Base-by-base conservation (phyloP, 1,284 basidiomycete species). In the Papiliotrema flavescens region DNA sequence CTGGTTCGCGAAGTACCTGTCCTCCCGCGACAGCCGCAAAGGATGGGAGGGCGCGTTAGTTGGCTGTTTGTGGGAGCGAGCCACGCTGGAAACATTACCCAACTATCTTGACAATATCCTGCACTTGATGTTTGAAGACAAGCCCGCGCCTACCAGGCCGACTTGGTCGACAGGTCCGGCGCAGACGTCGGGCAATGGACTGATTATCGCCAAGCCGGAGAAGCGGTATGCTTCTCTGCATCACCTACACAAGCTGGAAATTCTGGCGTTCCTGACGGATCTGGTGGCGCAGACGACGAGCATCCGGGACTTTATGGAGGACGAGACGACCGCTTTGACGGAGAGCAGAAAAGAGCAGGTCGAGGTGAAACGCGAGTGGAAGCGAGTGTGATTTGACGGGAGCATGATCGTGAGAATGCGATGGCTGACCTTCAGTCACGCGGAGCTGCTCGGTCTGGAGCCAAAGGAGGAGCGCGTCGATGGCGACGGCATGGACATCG, bases 321-420 rank as follows among this genome's bases (percentile, higher is more conserved):
- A 85, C 51, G 91, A 89, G 66, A 93, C 94, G 66, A 83, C 87
- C 62, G 85, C 88, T 61, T 77, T 98, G 56, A 98, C 96, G 11
- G 89, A 93, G 42, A 80, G 96, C 49, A 80, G 95, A 61, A 98
- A 98, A 78, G 91, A 95, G 74, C 90, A 94, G 74, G 90, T 95
- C 36, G 95, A 98, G 63, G 84, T 94, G 50, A 94, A 93, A 74
- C 82, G 94, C 57, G 81, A 86, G 63, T 87, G 88, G 77, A 93
- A 90, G 75, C 85, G 87, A 69, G 81, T 86, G 90, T 92, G 72
- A 78, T 90, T 84, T 11, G 28, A 32, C 28, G 28, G 13, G 15
- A 40, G 20, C 6, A 26, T 17, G 9, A 2, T 48, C 36, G 17
- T 54, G 47, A 50, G 47, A 24, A 47, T 36, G n/a, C 4, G 53